Evolutionary conservation across 169 alveolate species (phyloP).

Genomic region (Neospora caninum): DNA sequence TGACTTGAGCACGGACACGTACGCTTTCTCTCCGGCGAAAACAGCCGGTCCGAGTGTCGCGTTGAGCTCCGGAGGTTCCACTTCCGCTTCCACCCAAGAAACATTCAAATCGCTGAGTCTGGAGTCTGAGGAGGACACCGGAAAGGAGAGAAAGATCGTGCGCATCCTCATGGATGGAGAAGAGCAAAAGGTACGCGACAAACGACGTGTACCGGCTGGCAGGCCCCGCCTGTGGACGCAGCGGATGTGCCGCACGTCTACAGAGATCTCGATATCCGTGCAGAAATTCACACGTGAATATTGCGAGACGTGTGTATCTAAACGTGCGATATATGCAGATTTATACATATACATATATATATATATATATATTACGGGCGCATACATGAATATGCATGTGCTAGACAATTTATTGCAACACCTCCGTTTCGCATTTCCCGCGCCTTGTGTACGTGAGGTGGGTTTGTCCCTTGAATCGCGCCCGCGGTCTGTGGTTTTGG

Average conservation of each 20-base stretch:
- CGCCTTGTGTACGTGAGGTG: no score
- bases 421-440: no score
- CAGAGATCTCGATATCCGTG: no score
- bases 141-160: not conserved
- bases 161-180: not conserved
- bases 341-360: constrained; percentile 1
- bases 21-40: not conserved
- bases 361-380: not conserved
- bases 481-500: no score
- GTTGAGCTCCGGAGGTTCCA: not conserved
- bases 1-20: not conserved
- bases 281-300: no score
- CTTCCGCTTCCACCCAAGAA: not conserved
- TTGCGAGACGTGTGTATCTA: no score
- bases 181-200: not conserved
- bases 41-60: not conserved
- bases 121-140: not conserved
- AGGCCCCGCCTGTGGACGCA: not conserved
- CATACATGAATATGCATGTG: not conserved
- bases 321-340: not conserved
- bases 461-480: no score
- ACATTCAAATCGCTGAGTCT: not conserved
- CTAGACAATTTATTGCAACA: no score
- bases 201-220: not conserved
- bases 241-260: no score